Evolutionary conservation across 169 alveolate species (phyloP), one percentile per base, ranked within the genome.

Genomic region (Plasmodium blacklocki): DNA sequence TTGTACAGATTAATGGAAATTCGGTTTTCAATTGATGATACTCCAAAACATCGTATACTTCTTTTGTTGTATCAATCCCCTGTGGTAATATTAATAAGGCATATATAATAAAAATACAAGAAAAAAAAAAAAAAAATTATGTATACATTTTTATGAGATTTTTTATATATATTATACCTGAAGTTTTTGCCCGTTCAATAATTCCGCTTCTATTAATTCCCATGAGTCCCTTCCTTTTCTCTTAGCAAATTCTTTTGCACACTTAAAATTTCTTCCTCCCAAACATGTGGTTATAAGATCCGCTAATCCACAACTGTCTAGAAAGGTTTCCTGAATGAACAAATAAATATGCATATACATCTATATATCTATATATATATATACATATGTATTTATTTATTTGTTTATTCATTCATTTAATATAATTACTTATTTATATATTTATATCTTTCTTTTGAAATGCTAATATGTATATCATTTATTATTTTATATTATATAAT

Each of bases 281-380:
- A 96, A 92, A 68, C 98, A 96, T 15, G 99, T 97, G 21, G 99
- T 96, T 54, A 97, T 96, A 60, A 96, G 91, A 88, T 97, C 99
- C 4, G 98, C 99, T 59, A 96, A 89, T n/a, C 99, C 99, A 49
- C 98, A 96, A 54, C 97, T 94, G 73, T 97, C 99, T 78, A 96
- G 95, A 32, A 96, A 96, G 19, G 97, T 97, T 43, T 96, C 95
- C 86, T 96, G 47, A 89, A 88, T 60, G 73, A 39, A 12, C 71
- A 74, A 26, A 92, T 18, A n/a, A 56, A 56, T 18, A 56, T 12
- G 21, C 21, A 56, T 2, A 56, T 56, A 56, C 14, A 56, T 32
- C 0, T 32, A 32, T 32, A 32, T 32, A 32, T 29, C 0, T 32
- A 32, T 32, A 32, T 32, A 56, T 56, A 56, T 56, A 12, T n/a